phyloP scores from a whole-genome alignment of 257 asterid species.

The Avicennia marina region DNA sequence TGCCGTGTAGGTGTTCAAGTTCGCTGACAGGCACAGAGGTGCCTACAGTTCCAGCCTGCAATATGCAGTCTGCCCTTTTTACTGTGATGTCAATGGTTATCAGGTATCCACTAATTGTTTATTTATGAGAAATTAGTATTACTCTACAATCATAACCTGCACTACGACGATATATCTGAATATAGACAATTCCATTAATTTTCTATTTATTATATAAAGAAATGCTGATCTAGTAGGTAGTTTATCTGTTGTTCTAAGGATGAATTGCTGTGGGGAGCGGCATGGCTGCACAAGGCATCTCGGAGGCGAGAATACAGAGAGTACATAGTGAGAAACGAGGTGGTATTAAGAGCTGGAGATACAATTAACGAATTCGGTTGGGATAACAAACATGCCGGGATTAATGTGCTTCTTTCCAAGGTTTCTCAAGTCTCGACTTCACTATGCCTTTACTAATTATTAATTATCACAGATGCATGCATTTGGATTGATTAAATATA shows the following conservation, averaged over 20 bases:
- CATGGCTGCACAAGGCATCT: conserved; percentile 95
- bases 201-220: too few relatives aligned
- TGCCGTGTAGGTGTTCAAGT: conserved; percentile 94
- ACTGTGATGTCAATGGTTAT: conserved; percentile 81
- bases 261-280: conserved; percentile 87
- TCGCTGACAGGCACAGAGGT: conserved; percentile 87
- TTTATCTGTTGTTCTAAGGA: too few relatives aligned
- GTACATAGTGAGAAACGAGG: conserved; percentile 75
- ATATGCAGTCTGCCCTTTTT: conserved; percentile 81
- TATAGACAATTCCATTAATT: too few relatives aligned
- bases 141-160: not conserved
- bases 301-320: conserved; percentile 61
- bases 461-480: too few relatives aligned
- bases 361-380: conserved; percentile 89
- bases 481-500: too few relatives aligned
- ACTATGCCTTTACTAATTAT: too few relatives aligned
- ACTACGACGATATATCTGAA: too few relatives aligned
- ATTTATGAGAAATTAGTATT: not conserved
- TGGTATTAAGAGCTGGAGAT: conserved; percentile 75
- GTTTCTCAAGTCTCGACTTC: conserved; percentile 23
- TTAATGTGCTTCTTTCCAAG: conserved; percentile 85
- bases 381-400: conserved; percentile 95
- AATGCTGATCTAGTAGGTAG: too few relatives aligned
- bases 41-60: conserved; percentile 71
- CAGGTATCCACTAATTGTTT: conserved; percentile 39